Evolutionary conservation across 495 filamentous ascomycete species (phyloP), one percentile per base, ranked within the genome.

Genomic region (Viridothelium virens): DNA sequence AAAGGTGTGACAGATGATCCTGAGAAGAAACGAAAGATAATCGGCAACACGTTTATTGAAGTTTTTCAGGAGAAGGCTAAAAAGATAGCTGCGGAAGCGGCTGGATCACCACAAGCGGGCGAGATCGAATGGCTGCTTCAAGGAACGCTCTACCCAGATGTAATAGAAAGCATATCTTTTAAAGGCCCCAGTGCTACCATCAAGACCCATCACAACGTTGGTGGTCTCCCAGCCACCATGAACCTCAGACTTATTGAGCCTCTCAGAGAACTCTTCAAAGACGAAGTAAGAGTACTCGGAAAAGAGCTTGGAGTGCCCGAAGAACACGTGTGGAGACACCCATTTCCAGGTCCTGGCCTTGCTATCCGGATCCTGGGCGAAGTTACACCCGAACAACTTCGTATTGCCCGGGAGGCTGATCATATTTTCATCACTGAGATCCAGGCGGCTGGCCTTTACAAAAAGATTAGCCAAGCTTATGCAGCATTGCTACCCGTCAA

Each of bases 1-100:
- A 86, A 87, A 75, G 92, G 91, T 36, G 84, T 94, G 46, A 70
- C 70, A 0, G 79, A 81, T 44, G 90, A 96, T 48, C 94, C 94
- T 0, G 93, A 97, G 78, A 83, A 87, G 77, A 98, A 98, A 83
- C 84, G 93, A 37, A 97, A 94, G 79, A 86, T 97, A 71, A 97
- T 98, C 71, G 93, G 91, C 38, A 81, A 80, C 66, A 88, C 83
- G 31, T 88, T 92, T 76, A 97, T 97, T 72, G 91, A 96, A 67
- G 77, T 96, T 33, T 97, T 96, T 77, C 86, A 96, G 74, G 81
- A 86, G 38, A 86, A 90, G 67, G 92, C 91, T 2, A 82, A 86
- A 68, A 83, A 87, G 73, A 91, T 96, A 39, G 88, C 89, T 71
- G 81, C 79, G 63, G 84, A 80, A 63, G 87, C 89, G 3, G 84